Percentiles rank a stretch among this genome's conserved stretches.
phyloP scores from a whole-genome alignment of 192 early-diverging fungal genomes.

The Coemansia sp. region DNA sequence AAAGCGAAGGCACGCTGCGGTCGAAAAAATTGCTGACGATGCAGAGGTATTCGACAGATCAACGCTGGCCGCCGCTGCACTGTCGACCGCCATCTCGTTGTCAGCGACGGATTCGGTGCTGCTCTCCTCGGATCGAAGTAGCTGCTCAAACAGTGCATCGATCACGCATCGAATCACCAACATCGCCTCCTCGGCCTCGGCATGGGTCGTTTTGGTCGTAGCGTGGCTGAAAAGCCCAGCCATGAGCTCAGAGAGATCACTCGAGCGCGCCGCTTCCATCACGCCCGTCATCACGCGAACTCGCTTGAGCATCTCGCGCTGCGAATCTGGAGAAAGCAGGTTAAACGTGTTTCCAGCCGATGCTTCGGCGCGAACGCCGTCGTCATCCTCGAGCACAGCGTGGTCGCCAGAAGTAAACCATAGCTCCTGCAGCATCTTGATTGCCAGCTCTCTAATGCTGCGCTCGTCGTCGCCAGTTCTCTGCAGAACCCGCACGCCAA shows the following conservation, averaged over 20 bases:
- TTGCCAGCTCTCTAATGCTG: conserved; percentile 61
- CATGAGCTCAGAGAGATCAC: conserved; percentile 35
- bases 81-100: not conserved
- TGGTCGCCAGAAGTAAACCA: conserved; percentile 59
- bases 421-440: conserved; percentile 69
- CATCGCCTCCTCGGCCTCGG: conserved; percentile 54
- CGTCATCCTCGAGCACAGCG: conserved; percentile 28
- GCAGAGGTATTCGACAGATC: not conserved
- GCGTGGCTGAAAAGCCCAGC: conserved; percentile 37
- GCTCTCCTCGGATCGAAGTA: conserved; percentile 64
- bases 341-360: conserved; percentile 42
- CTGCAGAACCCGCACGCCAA: conserved; percentile 66
- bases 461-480: conserved; percentile 68
- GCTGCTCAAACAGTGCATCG: conserved; percentile 71
- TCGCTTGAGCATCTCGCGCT: conserved; percentile 42
- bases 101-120: conserved; percentile 14
- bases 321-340: conserved; percentile 36
- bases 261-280: conserved; percentile 23
- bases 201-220: conserved; percentile 29
- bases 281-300: conserved; percentile 51
- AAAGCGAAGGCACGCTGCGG: conserved; percentile 46
- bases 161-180: conserved; percentile 64
- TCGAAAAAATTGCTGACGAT: conserved; percentile 12
- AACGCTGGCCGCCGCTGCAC: not conserved
- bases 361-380: conserved; percentile 13